phyloP scores from a whole-genome alignment of 2,329 filamentous ascomycete species.

The Pestalotiopsis sp. region DNA sequence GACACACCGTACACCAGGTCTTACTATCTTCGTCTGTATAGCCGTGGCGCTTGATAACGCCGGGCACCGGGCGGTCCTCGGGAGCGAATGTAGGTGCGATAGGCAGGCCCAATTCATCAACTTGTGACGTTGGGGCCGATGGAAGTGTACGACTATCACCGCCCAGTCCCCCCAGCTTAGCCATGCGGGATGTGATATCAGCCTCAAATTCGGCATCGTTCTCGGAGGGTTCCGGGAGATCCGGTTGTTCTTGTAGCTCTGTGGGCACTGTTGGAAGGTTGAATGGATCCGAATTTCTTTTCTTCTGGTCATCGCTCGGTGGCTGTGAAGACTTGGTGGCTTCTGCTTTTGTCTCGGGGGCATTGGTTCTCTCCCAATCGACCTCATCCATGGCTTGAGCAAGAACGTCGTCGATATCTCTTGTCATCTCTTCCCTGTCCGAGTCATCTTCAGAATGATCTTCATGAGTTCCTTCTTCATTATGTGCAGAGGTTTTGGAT shows the following conservation, averaged over 20 bases:
- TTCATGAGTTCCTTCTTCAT: background rate
- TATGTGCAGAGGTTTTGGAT: background rate
- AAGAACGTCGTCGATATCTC: slow-evolving; percentile 45
- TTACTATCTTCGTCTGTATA: slow-evolving; percentile 72
- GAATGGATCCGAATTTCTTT: slow-evolving; percentile 25
- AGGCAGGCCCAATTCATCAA: slow-evolving; percentile 42
- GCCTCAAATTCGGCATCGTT: slow-evolving; percentile 38
- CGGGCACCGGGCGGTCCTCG: slow-evolving; percentile 38
- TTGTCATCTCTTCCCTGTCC: slow-evolving; percentile 49
- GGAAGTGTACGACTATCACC: slow-evolving; percentile 20
- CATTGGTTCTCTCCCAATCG: slow-evolving; percentile 31
- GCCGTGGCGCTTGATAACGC: slow-evolving; percentile 38
- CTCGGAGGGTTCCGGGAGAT: slow-evolving; percentile 17
- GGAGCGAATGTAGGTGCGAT: slow-evolving; percentile 52
- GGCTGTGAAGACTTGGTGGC: background rate
- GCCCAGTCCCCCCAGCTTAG: slow-evolving; percentile 44
- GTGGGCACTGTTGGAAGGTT: slow-evolving; percentile 49
- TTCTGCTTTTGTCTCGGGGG: background rate
- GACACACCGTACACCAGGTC: slow-evolving; percentile 80
- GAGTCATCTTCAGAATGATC: slow-evolving; percentile 36
- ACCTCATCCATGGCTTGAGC: slow-evolving; percentile 47
- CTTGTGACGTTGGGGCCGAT: slow-evolving; percentile 29
- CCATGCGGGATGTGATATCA: slow-evolving; percentile 52
- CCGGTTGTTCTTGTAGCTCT: slow-evolving; percentile 36
- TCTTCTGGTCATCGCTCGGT: background rate